Percentiles rank a stretch among this genome's conserved stretches.
phyloP scores from a whole-genome alignment of 371 early-diverging fungal genomes.

The Rhizopus microsporus region DNA sequence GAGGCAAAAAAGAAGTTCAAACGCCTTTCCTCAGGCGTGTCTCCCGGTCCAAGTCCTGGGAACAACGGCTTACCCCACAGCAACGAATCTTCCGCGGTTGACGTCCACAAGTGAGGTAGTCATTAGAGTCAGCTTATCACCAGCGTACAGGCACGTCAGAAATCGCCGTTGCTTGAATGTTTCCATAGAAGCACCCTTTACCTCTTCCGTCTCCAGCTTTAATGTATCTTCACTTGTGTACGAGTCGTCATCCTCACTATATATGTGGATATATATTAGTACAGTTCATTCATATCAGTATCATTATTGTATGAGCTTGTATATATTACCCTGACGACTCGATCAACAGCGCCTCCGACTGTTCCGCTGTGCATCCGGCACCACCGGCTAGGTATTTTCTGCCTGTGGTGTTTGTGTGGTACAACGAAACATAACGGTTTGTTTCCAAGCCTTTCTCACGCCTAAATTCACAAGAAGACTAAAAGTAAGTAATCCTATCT shows the following conservation, averaged over 20 bases:
- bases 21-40: no score
- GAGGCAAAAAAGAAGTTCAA: no score
- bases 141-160: conserved; percentile 9
- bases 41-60: neutral
- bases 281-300: neutral
- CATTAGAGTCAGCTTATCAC: conserved; percentile 8
- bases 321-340: conserved; percentile 10
- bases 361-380: conserved; percentile 1
- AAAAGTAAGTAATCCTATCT: no score
- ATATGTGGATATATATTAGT: conserved; percentile 9
- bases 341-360: conserved; percentile 4
- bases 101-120: conserved; percentile 2
- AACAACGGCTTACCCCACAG: conserved; percentile 2
- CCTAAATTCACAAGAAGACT: conserved; percentile 3
- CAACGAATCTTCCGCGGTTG: neutral
- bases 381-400: conserved; percentile 7
- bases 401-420: conserved; percentile 4
- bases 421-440: conserved; percentile 3
- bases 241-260: conserved; percentile 8
- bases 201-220: conserved; percentile 8
- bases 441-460: conserved; percentile 11
- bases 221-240: conserved; percentile 2
- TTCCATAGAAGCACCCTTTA: neutral
- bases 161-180: conserved; percentile 3
- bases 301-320: neutral